Evolutionary conservation across 257 asterid species (phyloP).

Genomic region (Knoxia roxburghii): DNA sequence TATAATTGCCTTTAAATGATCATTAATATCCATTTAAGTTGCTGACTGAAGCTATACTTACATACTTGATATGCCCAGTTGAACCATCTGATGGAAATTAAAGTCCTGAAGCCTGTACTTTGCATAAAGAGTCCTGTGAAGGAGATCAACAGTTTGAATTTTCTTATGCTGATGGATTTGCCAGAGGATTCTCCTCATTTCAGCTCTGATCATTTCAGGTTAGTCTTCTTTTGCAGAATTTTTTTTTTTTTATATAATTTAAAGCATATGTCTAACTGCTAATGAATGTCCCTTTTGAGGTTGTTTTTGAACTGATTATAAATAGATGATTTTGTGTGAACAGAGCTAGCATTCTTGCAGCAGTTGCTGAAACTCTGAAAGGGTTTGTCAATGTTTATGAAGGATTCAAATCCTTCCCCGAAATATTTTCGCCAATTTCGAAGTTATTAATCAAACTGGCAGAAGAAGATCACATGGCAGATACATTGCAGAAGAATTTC

Average conservation of each 20-base stretch:
- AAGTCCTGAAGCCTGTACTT: slow-evolving; percentile 54
- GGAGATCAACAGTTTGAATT: slow-evolving; percentile 49
- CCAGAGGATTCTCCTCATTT: slow-evolving; percentile 77
- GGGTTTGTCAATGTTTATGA: slow-evolving; percentile 52
- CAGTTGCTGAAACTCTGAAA: slow-evolving; percentile 55
- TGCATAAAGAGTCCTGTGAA: slow-evolving; percentile 41
- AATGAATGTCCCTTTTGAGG: neutral
- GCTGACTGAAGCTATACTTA: neutral
- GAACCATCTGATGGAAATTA: slow-evolving; percentile 71
- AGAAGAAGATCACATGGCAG: slow-evolving; percentile 51
- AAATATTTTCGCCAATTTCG: slow-evolving; percentile 66
- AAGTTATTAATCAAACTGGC: slow-evolving; percentile 43
- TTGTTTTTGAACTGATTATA: slow-evolving; percentile 1
- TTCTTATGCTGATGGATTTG: slow-evolving; percentile 55
- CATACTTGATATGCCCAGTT: slow-evolving; percentile 45
- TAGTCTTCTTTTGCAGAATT: neutral
- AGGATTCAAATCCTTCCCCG: slow-evolving; percentile 70
- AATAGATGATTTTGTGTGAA: slow-evolving; percentile 9
- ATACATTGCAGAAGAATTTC: slow-evolving; percentile 46
- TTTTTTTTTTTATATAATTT: neutral
- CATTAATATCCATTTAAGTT: slow-evolving; percentile 1
- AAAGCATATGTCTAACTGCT: neutral
- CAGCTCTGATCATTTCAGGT: slow-evolving; percentile 70
- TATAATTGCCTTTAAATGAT: neutral
- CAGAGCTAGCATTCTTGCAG: slow-evolving; percentile 68